Percentiles rank a stretch among this genome's conserved stretches.
These are phyloP conservation scores for Arachnopeziza araneosa DNA, from an alignment of 2,329 filamentous ascomycete species.

Conservation along the genomic window DNA sequence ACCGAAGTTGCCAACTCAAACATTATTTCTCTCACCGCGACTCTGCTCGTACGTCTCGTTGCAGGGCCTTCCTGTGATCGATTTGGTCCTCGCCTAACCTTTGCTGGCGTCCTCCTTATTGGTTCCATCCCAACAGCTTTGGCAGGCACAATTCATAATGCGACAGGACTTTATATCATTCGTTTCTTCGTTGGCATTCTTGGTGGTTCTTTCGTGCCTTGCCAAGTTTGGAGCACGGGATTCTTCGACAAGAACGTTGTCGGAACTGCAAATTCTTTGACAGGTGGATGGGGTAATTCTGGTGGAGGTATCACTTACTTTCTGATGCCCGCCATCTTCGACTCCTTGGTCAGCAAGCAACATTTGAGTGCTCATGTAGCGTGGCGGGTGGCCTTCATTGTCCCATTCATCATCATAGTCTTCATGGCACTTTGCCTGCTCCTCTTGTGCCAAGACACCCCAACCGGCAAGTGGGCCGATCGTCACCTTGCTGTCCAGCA, in stretches of 20 bases:
- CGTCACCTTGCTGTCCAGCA: slow-evolving; percentile 44
- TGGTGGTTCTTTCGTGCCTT: slow-evolving; percentile 74
- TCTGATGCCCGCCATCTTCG: slow-evolving; percentile 84
- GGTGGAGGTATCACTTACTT: slow-evolving; percentile 92
- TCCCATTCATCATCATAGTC: slow-evolving; percentile 73
- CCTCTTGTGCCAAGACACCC: slow-evolving; percentile 72
- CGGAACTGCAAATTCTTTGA: slow-evolving; percentile 79
- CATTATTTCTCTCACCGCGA: slow-evolving; percentile 72
- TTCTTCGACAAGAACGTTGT: slow-evolving; percentile 94
- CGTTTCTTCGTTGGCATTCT: slow-evolving; percentile 80
- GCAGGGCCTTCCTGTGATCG: slow-evolving; percentile 81
- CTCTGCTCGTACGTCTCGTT: slow-evolving; percentile 66
- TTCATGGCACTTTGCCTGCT: slow-evolving; percentile 62
- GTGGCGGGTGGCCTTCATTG: slow-evolving; percentile 80
- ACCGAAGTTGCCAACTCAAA: slow-evolving; percentile 82
- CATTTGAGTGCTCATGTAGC: slow-evolving; percentile 61
- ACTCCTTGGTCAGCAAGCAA: slow-evolving; percentile 59
- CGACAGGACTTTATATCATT: slow-evolving; percentile 61
- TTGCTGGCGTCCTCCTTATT: slow-evolving; percentile 68
- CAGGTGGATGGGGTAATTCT: slow-evolving; percentile 80
- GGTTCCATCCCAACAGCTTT: slow-evolving; percentile 79
- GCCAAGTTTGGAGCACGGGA: slow-evolving; percentile 87
- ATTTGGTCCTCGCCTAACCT: slow-evolving; percentile 75
- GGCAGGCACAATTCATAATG: slow-evolving; percentile 68
- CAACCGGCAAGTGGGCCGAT: slow-evolving; percentile 75